phyloP scores from a whole-genome alignment of 495 filamentous ascomycete species.

The Xylaria sp. region DNA sequence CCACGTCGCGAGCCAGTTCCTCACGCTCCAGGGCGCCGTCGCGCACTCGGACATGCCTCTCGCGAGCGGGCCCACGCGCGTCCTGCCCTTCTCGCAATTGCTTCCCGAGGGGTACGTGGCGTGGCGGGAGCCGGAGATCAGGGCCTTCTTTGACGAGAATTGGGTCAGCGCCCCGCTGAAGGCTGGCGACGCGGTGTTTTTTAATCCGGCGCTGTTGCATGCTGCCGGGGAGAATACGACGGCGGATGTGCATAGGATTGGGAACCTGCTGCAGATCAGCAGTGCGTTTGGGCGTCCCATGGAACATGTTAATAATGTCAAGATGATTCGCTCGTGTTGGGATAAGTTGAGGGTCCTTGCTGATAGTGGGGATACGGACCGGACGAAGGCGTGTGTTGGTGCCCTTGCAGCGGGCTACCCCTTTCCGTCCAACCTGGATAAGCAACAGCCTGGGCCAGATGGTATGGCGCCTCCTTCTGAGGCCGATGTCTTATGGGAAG shows the following conservation, averaged over 20 bases:
- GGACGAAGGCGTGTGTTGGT: conserved; percentile 36
- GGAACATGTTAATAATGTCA: conserved; percentile 58
- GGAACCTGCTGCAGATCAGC: conserved; percentile 63
- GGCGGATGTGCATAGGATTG: conserved; percentile 52
- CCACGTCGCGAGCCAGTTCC: conserved; percentile 55
- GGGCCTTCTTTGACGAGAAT: conserved; percentile 53
- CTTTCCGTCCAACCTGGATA: conserved; percentile 64
- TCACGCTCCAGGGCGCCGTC: conserved; percentile 65
- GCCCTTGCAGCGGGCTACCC: conserved; percentile 62
- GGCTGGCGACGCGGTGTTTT: conserved; percentile 62
- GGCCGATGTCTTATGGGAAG: conserved; percentile 55
- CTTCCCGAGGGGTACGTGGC: conserved; percentile 60
- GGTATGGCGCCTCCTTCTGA: conserved; percentile 64
- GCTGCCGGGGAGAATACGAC: conserved; percentile 61
- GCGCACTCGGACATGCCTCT: conserved; percentile 64
- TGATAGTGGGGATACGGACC: conserved; percentile 39
- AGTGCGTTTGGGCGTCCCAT: conserved; percentile 65
- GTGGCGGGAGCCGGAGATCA: conserved; percentile 56
- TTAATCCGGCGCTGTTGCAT: conserved; percentile 64
- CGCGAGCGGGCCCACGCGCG: conserved; percentile 58
- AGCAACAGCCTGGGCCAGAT: conserved; percentile 53
- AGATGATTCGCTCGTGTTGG: conserved; percentile 53
- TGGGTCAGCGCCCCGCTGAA: conserved; percentile 56
- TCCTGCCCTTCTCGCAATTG: conserved; percentile 61
- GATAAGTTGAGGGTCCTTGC: conserved; percentile 44